These are phyloP conservation scores for Terfezia claveryi DNA, from an alignment of 495 filamentous ascomycete genomes.

Conservation along the genomic window DNA sequence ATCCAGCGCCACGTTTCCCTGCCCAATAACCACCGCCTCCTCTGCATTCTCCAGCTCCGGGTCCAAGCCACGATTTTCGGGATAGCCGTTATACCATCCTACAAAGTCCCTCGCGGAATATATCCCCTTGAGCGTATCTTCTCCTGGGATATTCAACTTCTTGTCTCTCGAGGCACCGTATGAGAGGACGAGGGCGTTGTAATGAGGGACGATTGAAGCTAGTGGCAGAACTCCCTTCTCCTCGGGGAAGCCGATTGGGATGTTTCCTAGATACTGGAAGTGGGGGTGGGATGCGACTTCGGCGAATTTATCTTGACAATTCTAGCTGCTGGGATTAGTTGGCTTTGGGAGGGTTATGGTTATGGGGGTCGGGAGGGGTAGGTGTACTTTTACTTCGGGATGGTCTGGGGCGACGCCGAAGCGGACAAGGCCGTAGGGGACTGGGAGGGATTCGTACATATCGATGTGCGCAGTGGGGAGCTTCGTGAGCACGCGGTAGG, in stretches of 20 bases:
- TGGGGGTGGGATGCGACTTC: constrained; percentile 59
- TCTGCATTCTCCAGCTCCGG: constrained; percentile 61
- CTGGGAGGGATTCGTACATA: constrained; percentile 90
- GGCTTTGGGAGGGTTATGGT: no score
- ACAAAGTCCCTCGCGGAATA: constrained; percentile 87
- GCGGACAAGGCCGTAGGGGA: constrained; percentile 75
- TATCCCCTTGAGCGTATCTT: constrained; percentile 45
- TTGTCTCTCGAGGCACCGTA: constrained; percentile 78
- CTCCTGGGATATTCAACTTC: constrained; percentile 58
- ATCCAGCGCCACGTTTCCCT: constrained; percentile 90
- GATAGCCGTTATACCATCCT: constrained; percentile 94
- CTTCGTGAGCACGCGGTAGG: constrained; percentile 58
- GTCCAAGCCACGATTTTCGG: constrained; percentile 52
- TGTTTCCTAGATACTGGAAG: constrained; percentile 85
- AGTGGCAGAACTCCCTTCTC: constrained; percentile 35
- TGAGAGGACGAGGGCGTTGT: constrained; percentile 78
- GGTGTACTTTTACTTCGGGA: constrained; percentile 83
- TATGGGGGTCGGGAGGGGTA: neutral
- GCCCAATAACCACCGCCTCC: constrained; percentile 71
- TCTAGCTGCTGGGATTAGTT: constrained; percentile 28
- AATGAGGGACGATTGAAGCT: constrained; percentile 47
- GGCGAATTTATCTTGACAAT: constrained; percentile 80
- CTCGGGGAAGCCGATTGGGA: constrained; percentile 41
- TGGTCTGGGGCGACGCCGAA: constrained; percentile 95
- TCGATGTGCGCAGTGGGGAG: constrained; percentile 52